Conservation (phyloP, 257 asterid genomes). For the Solanum ahanhuiri region DNA sequence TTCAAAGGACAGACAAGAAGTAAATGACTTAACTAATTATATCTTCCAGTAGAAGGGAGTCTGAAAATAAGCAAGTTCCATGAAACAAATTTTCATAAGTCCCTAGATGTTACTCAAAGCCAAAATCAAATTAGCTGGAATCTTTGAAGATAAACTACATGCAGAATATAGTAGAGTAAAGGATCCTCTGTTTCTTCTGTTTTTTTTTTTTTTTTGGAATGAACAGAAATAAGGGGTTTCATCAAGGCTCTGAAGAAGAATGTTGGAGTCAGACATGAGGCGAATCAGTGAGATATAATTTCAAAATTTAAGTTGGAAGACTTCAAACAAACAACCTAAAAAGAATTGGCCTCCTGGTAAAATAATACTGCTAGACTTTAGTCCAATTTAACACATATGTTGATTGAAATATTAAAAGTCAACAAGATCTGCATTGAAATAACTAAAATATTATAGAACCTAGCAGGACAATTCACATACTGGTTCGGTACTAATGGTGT, state of each 20-base stretch:
- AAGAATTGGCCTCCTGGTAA: background rate
- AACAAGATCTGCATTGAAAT: background rate
- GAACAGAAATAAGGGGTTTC: background rate
- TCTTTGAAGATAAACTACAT: background rate
- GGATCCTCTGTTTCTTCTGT: background rate
- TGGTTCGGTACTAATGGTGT: conserved; percentile 74
- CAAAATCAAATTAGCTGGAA: background rate
- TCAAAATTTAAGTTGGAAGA: background rate
- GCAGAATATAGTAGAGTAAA: background rate
- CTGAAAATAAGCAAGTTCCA: background rate
- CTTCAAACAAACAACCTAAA: background rate
- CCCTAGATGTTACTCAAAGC: background rate
- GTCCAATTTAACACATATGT: background rate
- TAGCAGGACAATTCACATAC: conserved; percentile 38
- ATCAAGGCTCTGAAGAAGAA: background rate
- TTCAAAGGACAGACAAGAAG: background rate
- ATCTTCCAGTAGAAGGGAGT: background rate
- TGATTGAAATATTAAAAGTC: background rate
- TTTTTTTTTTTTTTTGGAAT: background rate
- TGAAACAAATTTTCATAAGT: background rate
- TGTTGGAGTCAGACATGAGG: background rate
- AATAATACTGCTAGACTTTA: background rate
- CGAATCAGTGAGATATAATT: background rate
- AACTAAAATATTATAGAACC: conserved; percentile 6
- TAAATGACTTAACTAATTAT: background rate